Base-by-base conservation (phyloP, 768 basidiomycete species). In the Collybiopsis luxurians region DNA sequence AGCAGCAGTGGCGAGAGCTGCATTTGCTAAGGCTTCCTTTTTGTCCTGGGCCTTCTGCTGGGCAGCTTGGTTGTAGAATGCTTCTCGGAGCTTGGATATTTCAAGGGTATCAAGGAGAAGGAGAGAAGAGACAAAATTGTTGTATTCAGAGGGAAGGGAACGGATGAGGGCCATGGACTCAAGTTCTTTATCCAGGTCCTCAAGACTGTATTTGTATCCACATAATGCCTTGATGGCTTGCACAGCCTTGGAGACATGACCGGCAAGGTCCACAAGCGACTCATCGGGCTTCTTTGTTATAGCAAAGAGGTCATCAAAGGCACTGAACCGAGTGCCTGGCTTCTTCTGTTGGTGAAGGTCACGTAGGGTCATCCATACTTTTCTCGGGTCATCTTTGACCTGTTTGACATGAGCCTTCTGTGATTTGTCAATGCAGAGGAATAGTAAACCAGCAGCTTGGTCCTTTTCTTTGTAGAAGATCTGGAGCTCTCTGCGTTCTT, bases 111-210 rank as follows among this genome's bases (percentile, higher is more conserved):
- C 57, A 11, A 61, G 47, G 21, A 61, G 53, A 5, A 60, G 31
- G n/a, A 61, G 53, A 30, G 58, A 55, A 17, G 60, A 61, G 1
- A 50, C 48, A 39, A 61, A 61, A 17, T 43, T 3, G 39, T 58
- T 47, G 42, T 42, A 55, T 23, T 55, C 50, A 1, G 4, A 10
- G 3, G 47, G 31, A 15, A 51, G 48, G 0, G 56, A 45, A n/a
- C 56, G 47, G 21, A 57, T 1, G 23, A 51, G n/a, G n/a, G n/a
- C n/a, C n/a, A n/a, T n/a, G n/a, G n/a, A n/a, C n/a, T n/a, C n/a
- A n/a, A n/a, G n/a, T 15, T 38, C 36, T 9, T 38, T 38, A 1
- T 45, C 27, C 47, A 57, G 47, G 6, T 11, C n/a, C 24, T 50
- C 45, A n/a, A 57, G 47, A 19, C 39, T 45, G 4, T 40, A 19